These are phyloP conservation scores for Clavispora carvajalis DNA, from an alignment of 805 yeast genomes.

Conservation along the genomic window DNA sequence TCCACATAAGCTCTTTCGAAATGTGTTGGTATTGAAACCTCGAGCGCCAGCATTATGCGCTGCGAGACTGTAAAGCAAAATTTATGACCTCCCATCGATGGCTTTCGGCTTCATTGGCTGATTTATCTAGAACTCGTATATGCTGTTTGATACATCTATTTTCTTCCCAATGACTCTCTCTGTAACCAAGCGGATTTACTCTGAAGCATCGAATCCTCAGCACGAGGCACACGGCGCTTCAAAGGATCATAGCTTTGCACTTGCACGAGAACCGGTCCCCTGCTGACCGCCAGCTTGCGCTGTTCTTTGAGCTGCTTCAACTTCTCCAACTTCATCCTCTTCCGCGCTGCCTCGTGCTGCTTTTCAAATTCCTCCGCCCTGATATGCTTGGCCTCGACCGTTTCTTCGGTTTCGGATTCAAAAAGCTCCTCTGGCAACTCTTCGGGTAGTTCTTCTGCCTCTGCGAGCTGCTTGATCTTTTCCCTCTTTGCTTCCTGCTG, in stretches of 20 bases:
- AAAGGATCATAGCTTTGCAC: constrained; percentile 21
- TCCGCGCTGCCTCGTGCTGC: constrained; percentile 24
- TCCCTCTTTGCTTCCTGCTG: constrained; percentile 31
- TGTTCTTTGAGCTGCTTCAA: constrained; percentile 22
- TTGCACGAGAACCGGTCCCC: constrained; percentile 38
- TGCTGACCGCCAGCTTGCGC: constrained; percentile 24
- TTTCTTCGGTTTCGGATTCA: constrained; percentile 16
- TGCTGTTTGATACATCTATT: constrained; percentile 11
- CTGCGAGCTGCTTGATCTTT: constrained; percentile 9
- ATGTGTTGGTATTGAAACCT: too few species aligned
- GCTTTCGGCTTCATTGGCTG: too few species aligned
- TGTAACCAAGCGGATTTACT: constrained; percentile 36
- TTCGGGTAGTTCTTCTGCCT: constrained; percentile 32
- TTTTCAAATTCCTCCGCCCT: constrained; percentile 30
- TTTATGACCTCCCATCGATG: too few species aligned
- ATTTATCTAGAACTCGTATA: too few species aligned
- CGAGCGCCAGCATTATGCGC: too few species aligned
- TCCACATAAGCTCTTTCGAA: too few species aligned
- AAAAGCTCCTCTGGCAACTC: constrained; percentile 38
- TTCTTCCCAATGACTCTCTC: constrained; percentile 33
- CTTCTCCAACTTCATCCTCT: constrained; percentile 29
- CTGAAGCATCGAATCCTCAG: constrained; percentile 28
- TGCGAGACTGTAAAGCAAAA: too few species aligned
- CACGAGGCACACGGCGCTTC: constrained; percentile 29
- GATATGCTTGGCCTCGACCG: constrained; percentile 21